Percentiles rank a stretch among this genome's conserved stretches.
phyloP scores from a whole-genome alignment of 1,139 yeast species.

The Pichia norvegensis region DNA sequence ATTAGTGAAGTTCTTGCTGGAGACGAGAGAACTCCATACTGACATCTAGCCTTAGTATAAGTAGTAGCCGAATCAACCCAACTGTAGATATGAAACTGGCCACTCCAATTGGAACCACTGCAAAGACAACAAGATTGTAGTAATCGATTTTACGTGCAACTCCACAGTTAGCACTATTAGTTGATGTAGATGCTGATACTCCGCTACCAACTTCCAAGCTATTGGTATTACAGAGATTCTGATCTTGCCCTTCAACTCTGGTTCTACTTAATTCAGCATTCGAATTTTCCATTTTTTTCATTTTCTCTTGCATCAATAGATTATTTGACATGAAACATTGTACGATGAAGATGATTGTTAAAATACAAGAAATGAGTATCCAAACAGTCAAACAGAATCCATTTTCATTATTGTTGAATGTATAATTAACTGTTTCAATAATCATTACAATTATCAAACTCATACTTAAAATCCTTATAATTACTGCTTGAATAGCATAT shows the following conservation, averaged over 20 bases:
- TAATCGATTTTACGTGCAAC: slow-evolving; percentile 55
- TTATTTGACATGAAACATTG: slow-evolving; percentile 90
- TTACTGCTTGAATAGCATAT: slow-evolving; percentile 81
- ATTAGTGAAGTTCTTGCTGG: slow-evolving; percentile 6
- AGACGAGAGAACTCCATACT: slow-evolving; percentile 30
- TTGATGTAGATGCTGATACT: neutral
- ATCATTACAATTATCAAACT: slow-evolving; percentile 63
- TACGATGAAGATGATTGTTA: slow-evolving; percentile 74
- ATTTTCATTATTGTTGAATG: slow-evolving; percentile 47
- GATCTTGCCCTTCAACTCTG: neutral
- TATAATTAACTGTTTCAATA: slow-evolving; percentile 58
- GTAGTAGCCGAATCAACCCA: slow-evolving; percentile 63
- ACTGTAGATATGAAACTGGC: slow-evolving; percentile 93
- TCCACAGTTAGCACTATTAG: slow-evolving; percentile 3
- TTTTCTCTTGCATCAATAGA: slow-evolving; percentile 45
- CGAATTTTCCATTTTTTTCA: slow-evolving; percentile 7
- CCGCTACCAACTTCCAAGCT: neutral
- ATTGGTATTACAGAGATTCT: neutral
- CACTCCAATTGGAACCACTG: slow-evolving; percentile 93
- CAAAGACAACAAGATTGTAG: slow-evolving; percentile 85
- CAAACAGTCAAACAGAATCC: slow-evolving; percentile 75
- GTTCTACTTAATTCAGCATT: neutral
- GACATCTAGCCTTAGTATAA: slow-evolving; percentile 68
- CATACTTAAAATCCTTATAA: slow-evolving; percentile 76
- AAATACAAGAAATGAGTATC: slow-evolving; percentile 79